phyloP scores from a whole-genome alignment of 768 basidiomycete species.

The Fistulinella prunicolor region DNA sequence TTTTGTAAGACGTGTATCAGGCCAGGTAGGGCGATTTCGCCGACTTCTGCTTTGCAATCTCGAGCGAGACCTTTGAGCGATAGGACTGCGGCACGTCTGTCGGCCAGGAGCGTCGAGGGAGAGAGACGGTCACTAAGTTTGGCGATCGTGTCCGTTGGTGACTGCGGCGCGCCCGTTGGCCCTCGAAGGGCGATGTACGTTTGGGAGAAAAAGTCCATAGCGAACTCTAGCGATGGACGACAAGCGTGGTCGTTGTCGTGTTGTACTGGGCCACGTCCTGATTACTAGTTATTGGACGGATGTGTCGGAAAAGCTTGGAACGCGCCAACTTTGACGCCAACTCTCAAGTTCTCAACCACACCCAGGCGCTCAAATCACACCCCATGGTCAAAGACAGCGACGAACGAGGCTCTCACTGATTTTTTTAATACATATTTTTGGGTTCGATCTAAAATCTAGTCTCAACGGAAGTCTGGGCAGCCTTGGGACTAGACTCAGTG shows the following conservation, averaged over 20 bases:
- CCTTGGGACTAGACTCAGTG: too few relatives aligned
- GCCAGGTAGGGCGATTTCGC: slow-evolving; percentile 69
- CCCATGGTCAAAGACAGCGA: too few relatives aligned
- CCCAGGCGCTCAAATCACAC: too few relatives aligned
- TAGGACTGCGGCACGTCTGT: slow-evolving; percentile 90
- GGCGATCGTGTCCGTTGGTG: slow-evolving; percentile 79
- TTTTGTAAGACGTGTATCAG: slow-evolving; percentile 80
- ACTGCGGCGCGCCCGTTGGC: slow-evolving; percentile 80
- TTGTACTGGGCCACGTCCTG: background rate
- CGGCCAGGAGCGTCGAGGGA: slow-evolving; percentile 85
- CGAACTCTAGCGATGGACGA: background rate
- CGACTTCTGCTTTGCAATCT: slow-evolving; percentile 90
- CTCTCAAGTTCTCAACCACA: too few relatives aligned
- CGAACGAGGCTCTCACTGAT: too few relatives aligned
- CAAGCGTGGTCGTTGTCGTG: slow-evolving; percentile 4
- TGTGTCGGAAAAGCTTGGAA: too few relatives aligned
- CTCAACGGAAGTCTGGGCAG: too few relatives aligned
- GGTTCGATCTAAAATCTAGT: too few relatives aligned
- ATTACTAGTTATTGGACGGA: background rate
- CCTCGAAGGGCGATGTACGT: slow-evolving; percentile 85
- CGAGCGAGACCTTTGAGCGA: slow-evolving; percentile 89
- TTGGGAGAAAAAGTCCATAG: slow-evolving; percentile 83
- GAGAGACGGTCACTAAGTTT: slow-evolving; percentile 87
- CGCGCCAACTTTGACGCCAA: too few relatives aligned
- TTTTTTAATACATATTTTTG: too few relatives aligned